These are phyloP conservation scores for Syncephalastrum sp. DNA, from an alignment of 371 early-diverging fungal species.

Conservation along the genomic window DNA sequence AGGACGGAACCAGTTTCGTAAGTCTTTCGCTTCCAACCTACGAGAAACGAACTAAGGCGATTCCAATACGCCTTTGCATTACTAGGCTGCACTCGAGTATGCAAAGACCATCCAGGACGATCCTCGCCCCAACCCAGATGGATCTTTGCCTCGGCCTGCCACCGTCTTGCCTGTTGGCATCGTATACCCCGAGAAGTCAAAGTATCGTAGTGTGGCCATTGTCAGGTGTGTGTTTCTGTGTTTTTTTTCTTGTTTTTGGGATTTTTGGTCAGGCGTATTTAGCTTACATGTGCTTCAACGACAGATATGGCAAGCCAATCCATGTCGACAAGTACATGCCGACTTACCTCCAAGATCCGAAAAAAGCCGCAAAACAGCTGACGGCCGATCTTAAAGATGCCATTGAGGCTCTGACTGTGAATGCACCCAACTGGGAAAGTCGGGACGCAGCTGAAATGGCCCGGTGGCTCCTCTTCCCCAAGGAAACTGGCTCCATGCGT, in stretches of 20 bases:
- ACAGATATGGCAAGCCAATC: conserved; percentile 56
- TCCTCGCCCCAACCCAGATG: conserved; percentile 28
- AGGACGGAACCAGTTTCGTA: conserved; percentile 54
- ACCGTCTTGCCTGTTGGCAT: conserved; percentile 54
- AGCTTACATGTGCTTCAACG: neutral
- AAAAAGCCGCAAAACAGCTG: conserved; percentile 49
- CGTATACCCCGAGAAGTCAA: conserved; percentile 57
- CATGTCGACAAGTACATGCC: conserved; percentile 41
- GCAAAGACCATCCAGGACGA: conserved; percentile 36
- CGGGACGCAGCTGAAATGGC: conserved; percentile 53
- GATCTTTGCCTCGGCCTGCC: conserved; percentile 21
- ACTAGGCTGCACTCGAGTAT: conserved; percentile 51
- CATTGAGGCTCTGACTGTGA: conserved; percentile 42
- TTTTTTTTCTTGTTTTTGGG: neutral
- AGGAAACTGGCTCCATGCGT: conserved; percentile 36
- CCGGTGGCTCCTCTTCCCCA: conserved; percentile 48
- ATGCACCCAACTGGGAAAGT: conserved; percentile 54
- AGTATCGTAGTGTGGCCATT: conserved; percentile 54
- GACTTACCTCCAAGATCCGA: conserved; percentile 44
- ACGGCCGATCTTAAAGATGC: conserved; percentile 39
- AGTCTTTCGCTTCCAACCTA: conserved; percentile 1
- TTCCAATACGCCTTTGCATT: conserved; percentile 1
- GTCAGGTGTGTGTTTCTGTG: conserved; percentile 30
- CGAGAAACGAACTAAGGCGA: neutral
- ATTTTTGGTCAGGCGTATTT: neutral